These are phyloP conservation scores for Botryotinia convoluta DNA, from an alignment of 2,329 filamentous ascomycete species.

Conservation along the genomic window DNA sequence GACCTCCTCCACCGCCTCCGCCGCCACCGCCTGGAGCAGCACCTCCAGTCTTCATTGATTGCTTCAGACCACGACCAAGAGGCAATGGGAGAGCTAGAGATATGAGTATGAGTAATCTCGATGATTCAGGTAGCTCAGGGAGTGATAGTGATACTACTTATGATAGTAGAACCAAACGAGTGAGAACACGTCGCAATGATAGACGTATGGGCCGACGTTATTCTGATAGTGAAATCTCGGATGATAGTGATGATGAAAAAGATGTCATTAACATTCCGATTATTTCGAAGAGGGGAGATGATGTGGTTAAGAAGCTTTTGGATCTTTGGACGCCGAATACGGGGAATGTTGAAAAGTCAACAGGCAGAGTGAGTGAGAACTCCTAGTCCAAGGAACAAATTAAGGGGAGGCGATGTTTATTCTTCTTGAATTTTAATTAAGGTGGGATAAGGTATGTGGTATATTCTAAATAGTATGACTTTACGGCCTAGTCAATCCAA, in stretches of 20 bases:
- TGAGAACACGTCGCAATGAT: conserved; percentile 10
- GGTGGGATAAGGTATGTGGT: neutral
- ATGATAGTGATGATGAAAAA: conserved; percentile 20
- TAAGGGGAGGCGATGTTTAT: neutral
- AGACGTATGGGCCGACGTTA: neutral
- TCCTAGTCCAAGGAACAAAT: neutral
- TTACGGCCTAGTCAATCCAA: neutral
- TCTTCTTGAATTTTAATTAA: neutral
- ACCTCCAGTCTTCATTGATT: neutral
- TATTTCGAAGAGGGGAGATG: conserved; percentile 24
- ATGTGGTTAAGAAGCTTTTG: conserved; percentile 26
- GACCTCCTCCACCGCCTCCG: neutral
- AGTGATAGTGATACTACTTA: conserved; percentile 21
- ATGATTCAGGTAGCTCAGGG: neutral
- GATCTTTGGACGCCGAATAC: conserved; percentile 25
- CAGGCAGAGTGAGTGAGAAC: neutral
- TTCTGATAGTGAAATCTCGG: neutral
- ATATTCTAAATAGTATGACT: neutral
- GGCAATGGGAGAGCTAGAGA: neutral
- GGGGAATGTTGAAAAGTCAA: neutral
- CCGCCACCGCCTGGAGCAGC: neutral
- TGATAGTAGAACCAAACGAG: conserved; percentile 11
- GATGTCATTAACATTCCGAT: conserved; percentile 24
- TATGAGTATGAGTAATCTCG: neutral
- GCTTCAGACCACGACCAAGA: neutral